phyloP scores from a whole-genome alignment of 768 basidiomycete species.

The Mycena maculata region DNA sequence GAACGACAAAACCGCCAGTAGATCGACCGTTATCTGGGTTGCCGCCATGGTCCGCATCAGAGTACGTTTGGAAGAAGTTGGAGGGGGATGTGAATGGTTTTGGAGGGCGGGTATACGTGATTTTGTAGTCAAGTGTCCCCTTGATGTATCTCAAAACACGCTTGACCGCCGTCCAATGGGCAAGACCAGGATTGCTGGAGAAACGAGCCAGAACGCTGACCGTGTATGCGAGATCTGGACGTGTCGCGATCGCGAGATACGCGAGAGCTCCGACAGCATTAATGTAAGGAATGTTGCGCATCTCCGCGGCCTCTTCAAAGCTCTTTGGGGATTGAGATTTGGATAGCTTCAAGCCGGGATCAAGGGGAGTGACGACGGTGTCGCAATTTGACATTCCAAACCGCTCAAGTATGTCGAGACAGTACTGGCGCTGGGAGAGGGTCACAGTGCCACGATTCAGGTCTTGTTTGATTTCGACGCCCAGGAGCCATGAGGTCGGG shows the following conservation, averaged over 20 bases:
- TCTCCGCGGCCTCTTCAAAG: background rate
- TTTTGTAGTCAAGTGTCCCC: background rate
- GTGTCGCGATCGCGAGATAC: background rate
- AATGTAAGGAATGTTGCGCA: background rate
- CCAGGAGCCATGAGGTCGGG: slow-evolving; percentile 42
- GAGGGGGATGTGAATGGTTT: slow-evolving; percentile 33
- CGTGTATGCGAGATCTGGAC: background rate
- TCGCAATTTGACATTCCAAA: slow-evolving; percentile 28
- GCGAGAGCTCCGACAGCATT: background rate
- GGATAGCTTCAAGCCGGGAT: background rate
- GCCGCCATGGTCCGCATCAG: slow-evolving; percentile 40
- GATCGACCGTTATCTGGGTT: background rate
- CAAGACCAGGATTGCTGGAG: background rate
- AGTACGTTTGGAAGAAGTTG: slow-evolving; percentile 38
- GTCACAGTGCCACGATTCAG: slow-evolving; percentile 41
- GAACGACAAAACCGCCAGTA: background rate
- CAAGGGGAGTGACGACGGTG: slow-evolving; percentile 1
- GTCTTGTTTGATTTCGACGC: slow-evolving; percentile 44
- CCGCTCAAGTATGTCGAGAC: slow-evolving; percentile 39
- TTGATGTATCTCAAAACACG: background rate
- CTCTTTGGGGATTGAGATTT: background rate
- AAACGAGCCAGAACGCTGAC: slow-evolving; percentile 7
- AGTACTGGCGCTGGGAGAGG: slow-evolving; percentile 34
- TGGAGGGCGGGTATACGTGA: background rate
- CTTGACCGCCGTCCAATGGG: slow-evolving; percentile 4